Evolutionary conservation across 306 rosid genomes (phyloP), one percentile per base, ranked within the genome.

Genomic region (Citrullus amarus): DNA sequence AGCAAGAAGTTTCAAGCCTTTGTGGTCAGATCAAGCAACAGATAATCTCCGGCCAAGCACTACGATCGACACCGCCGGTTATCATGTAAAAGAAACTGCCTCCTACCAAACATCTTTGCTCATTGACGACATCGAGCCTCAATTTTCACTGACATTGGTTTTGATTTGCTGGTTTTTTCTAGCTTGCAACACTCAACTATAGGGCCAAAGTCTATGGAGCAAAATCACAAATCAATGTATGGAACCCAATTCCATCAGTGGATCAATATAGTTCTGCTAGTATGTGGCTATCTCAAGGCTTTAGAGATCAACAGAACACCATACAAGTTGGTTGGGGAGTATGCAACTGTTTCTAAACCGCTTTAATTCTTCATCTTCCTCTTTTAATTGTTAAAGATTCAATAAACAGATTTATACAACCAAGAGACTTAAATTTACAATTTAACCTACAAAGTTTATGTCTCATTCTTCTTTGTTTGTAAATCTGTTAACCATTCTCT

Each of bases 241-340:
- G 77, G 77, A 38, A 71, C 57, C 77, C 77, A 50, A 22, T 11
- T 71, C 34, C 41, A 71, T 25, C 57, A 71, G 20, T 43, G 14
- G 77, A 71, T 71, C 77, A 71, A 50, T 71, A 0, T 22, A 71
- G 77, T 12, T 11, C 6, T 46, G 77, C 39, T 22, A 50, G 28
- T 22, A 25, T 25, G 28, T 25, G 28, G 28, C 28, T 25, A 1
- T 25, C 28, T 25, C 28, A 25, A 25, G 28, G 28, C 28, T 25
- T 25, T 25, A 25, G 28, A 25, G 28, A 25, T 25, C 28, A 25
- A 25, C 28, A 71, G 22, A 71, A 46, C 39, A 46, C 20, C 41
- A 22, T 71, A 10, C 58, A 44, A 71, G 77, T 32, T 71, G 77
- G 77, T 12, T 71, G 77, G 77, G 57, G 58, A 28, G 77, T 71